These are phyloP conservation scores for Dendrobium chrysotoxum DNA, from an alignment of 106 monocot species.

Conservation along the genomic window DNA sequence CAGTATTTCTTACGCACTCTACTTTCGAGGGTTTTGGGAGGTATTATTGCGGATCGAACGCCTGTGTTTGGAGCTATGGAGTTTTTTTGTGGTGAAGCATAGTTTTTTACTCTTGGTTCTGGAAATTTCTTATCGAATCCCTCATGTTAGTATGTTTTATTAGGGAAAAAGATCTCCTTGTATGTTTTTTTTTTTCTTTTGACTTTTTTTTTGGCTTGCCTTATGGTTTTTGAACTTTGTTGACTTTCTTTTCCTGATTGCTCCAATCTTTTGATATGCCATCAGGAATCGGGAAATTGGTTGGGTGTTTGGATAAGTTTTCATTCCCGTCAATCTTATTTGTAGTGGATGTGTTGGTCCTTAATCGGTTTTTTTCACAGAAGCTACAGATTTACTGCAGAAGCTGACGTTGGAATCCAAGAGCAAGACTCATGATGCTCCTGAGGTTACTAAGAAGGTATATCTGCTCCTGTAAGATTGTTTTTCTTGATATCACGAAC, in stretches of 20 bases:
- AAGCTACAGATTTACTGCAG: constrained; percentile 58
- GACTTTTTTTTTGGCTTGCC: not conserved
- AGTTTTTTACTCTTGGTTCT: not conserved
- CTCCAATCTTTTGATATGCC: not conserved
- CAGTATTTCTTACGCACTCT: not conserved
- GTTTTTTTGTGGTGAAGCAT: not conserved
- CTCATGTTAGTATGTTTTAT: not conserved
- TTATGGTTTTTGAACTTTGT: not conserved
- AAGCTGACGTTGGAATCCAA: constrained; percentile 60
- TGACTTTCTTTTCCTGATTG: not conserved
- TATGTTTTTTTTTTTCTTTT: not conserved
- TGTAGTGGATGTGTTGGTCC: not conserved
- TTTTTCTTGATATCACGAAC: not conserved
- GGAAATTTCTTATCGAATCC: not conserved
- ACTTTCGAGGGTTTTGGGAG: not conserved
- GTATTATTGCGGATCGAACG: constrained; percentile 8
- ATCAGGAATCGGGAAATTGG: not conserved
- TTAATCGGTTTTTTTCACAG: constrained; percentile 25
- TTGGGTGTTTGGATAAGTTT: not conserved
- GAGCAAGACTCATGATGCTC: constrained; percentile 39
- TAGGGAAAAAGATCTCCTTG: not conserved
- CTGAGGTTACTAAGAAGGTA: constrained; percentile 60
- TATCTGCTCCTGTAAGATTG: not conserved
- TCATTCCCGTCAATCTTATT: not conserved
- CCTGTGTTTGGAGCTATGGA: not conserved